These are phyloP conservation scores for Spathaspora girioi DNA, from an alignment of 805 yeast genomes.

Conservation along the genomic window DNA sequence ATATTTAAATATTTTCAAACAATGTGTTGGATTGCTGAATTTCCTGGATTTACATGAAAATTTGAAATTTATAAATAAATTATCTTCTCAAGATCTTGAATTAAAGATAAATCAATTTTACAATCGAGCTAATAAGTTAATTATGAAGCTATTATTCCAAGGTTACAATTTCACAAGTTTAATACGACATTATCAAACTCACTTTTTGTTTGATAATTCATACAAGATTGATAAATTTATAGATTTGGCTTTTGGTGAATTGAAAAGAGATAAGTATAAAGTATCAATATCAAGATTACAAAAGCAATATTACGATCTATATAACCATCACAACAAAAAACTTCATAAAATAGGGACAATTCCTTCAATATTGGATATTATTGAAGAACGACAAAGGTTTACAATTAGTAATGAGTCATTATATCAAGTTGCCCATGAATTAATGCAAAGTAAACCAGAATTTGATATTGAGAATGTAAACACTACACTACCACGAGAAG, in stretches of 20 bases:
- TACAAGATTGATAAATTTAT: constrained; percentile 52
- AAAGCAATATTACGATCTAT: constrained; percentile 20
- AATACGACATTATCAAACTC: constrained; percentile 48
- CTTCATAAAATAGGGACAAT: constrained; percentile 4
- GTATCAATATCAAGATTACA: constrained; percentile 25
- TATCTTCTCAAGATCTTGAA: constrained; percentile 45
- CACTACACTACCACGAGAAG: neutral
- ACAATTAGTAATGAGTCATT: constrained; percentile 44
- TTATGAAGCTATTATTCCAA: constrained; percentile 53
- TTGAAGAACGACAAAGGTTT: constrained; percentile 20
- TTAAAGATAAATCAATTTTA: constrained; percentile 60
- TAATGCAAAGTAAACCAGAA: constrained; percentile 33
- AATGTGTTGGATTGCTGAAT: constrained; percentile 49
- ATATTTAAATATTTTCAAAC: constrained; percentile 67
- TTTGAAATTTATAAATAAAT: constrained; percentile 23
- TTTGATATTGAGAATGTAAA: neutral
- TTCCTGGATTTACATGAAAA: constrained; percentile 24
- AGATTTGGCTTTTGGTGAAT: constrained; percentile 47
- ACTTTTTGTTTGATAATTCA: constrained; percentile 54
- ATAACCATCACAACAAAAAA: neutral
- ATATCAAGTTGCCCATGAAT: constrained; percentile 43
- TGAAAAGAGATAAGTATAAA: constrained; percentile 39
- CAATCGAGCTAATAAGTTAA: constrained; percentile 58
- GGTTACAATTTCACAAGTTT: constrained; percentile 55
- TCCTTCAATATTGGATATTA: constrained; percentile 7